These are phyloP conservation scores for Serpula lacrymans DNA, from an alignment of 768 basidiomycete species.

Conservation along the genomic window DNA sequence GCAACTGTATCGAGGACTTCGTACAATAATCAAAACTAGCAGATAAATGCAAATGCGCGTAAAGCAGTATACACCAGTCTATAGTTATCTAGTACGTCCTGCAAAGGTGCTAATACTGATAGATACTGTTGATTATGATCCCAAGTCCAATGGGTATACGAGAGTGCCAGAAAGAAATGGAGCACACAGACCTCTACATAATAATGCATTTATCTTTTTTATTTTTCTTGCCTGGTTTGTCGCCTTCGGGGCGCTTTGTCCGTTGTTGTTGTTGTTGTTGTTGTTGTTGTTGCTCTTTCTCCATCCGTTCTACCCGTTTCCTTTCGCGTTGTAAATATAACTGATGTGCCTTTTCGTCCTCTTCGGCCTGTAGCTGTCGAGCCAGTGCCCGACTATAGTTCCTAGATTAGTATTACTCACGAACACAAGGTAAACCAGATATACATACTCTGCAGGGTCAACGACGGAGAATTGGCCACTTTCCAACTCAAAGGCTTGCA, in stretches of 20 bases:
- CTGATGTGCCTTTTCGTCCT: constrained; percentile 53
- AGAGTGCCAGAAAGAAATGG: too few relatives aligned
- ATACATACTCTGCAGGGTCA: constrained; percentile 61
- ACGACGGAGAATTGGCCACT: constrained; percentile 34
- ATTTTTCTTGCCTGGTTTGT: constrained; percentile 28
- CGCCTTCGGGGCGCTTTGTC: constrained; percentile 18
- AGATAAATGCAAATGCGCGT: too few relatives aligned
- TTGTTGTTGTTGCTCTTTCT: constrained; percentile 10
- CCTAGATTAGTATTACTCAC: too few relatives aligned
- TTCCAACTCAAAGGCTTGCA: constrained; percentile 47
- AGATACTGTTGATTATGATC: too few relatives aligned
- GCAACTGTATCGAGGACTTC: too few relatives aligned
- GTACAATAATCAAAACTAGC: too few relatives aligned
- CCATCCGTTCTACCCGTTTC: constrained; percentile 21
- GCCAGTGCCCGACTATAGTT: constrained; percentile 70
- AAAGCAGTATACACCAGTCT: too few relatives aligned
- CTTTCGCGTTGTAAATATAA: constrained; percentile 31
- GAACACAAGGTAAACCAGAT: background rate
- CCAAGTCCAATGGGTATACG: too few relatives aligned
- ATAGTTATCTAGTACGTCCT: too few relatives aligned
- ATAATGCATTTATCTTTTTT: constrained; percentile 51
- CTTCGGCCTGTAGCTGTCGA: constrained; percentile 74
- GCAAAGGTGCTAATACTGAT: too few relatives aligned
- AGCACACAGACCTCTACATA: constrained; percentile 38
- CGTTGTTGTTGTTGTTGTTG: constrained; percentile 22